Conservation (phyloP, 2,329 filamentous ascomycete species). For the Penicillium brevicompactum region DNA sequence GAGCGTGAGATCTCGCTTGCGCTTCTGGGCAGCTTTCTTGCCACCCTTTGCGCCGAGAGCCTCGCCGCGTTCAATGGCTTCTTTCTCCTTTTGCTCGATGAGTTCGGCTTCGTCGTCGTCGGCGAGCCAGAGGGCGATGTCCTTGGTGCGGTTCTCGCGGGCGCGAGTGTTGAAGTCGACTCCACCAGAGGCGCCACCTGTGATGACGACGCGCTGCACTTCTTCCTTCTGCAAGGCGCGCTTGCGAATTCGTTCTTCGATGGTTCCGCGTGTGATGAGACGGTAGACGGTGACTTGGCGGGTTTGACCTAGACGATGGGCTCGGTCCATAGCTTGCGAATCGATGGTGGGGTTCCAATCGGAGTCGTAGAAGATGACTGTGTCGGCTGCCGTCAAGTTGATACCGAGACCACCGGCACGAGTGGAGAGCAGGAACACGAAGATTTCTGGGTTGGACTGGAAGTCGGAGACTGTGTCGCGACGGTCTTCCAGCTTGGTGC, state of each 20-base stretch:
- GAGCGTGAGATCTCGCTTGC: slow-evolving; percentile 64
- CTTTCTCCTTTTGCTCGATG: slow-evolving; percentile 89
- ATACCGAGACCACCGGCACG: slow-evolving; percentile 97
- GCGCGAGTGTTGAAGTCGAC: slow-evolving; percentile 96
- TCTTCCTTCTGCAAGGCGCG: slow-evolving; percentile 97
- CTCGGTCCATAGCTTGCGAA: slow-evolving; percentile 97
- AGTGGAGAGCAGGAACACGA: slow-evolving; percentile 94
- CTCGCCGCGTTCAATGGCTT: slow-evolving; percentile 71
- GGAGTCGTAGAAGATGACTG: slow-evolving; percentile 99
- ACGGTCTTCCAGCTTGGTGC: slow-evolving; percentile 94
- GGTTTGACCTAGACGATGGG: slow-evolving; percentile 95
- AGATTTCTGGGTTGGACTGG: slow-evolving; percentile 91
- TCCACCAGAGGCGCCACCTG: slow-evolving; percentile 76
- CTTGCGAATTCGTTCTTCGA: slow-evolving; percentile 97
- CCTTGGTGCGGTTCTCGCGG: slow-evolving; percentile 91
- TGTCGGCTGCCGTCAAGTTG: slow-evolving; percentile 94
- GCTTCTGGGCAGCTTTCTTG: slow-evolving; percentile 63
- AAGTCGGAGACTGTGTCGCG: slow-evolving; percentile 96
- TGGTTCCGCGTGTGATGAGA: slow-evolving; percentile 93
- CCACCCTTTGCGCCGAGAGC: slow-evolving; percentile 63
- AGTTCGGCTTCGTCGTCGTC: slow-evolving; percentile 95
- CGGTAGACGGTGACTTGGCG: slow-evolving; percentile 96
- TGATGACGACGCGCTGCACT: slow-evolving; percentile 95
- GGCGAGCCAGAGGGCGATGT: slow-evolving; percentile 98
- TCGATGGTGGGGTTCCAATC: slow-evolving; percentile 99